Percentiles rank a stretch among this genome's conserved stretches.
phyloP scores from a whole-genome alignment of 192 early-diverging fungal genomes.

The Podila verticillata region DNA sequence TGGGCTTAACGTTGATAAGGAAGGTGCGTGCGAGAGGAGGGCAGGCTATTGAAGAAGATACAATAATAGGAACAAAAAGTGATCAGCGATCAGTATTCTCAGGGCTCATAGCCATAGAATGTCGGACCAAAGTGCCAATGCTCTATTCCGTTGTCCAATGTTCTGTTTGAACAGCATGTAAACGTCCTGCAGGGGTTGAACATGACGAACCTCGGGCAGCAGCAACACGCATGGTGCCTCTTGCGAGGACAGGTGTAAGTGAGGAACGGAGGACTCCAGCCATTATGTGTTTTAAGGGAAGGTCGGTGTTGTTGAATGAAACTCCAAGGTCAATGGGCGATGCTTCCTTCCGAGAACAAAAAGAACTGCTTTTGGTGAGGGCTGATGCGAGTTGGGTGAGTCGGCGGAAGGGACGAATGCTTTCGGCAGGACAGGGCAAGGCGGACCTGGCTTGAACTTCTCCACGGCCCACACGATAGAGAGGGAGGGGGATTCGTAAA shows the following conservation, averaged over 20 bases:
- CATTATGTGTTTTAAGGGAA: slow-evolving; percentile 10
- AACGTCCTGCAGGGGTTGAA: not conserved
- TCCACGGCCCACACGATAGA: too few species aligned
- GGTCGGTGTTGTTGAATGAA: too few species aligned
- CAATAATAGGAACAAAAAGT: not conserved
- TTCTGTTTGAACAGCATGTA: too few species aligned
- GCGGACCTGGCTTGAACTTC: too few species aligned
- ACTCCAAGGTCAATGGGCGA: not conserved
- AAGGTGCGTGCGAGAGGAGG: slow-evolving; percentile 35
- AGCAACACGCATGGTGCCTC: slow-evolving; percentile 31
- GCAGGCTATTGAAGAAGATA: slow-evolving; percentile 18
- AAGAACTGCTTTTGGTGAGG: not conserved
- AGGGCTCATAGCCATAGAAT: too few species aligned
- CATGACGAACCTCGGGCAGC: slow-evolving; percentile 29
- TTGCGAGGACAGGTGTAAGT: slow-evolving; percentile 28
- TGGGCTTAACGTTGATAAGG: slow-evolving; percentile 43
- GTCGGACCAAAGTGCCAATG: too few species aligned
- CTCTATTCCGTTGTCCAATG: too few species aligned
- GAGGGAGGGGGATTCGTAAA: not conserved
- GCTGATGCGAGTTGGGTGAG: not conserved
- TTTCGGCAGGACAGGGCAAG: too few species aligned
- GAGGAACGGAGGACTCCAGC: slow-evolving; percentile 44
- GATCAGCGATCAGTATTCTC: not conserved
- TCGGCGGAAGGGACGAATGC: too few species aligned
- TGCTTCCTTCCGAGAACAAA: not conserved